Percentiles rank a stretch among this genome's conserved stretches.
These are phyloP conservation scores for Globisporangium paroecandrum DNA, from an alignment of 352 stramenopile genomes.

Conservation along the genomic window DNA sequence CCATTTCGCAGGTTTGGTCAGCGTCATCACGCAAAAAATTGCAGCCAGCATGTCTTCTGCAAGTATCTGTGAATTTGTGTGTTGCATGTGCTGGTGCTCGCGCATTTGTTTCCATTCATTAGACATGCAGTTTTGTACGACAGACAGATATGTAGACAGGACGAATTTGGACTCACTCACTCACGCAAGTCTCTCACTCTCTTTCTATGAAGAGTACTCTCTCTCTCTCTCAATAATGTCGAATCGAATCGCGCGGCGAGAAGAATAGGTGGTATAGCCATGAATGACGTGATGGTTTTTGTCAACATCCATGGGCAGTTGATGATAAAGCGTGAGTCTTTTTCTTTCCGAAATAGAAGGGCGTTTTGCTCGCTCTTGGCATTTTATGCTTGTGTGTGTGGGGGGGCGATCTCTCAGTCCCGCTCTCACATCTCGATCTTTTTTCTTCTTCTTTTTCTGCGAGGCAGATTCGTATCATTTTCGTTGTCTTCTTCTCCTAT, in stretches of 20 bases:
- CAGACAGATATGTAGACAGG: not conserved
- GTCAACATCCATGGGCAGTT: not conserved
- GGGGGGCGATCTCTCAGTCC: not conserved
- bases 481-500: not conserved
- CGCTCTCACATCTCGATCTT: not conserved
- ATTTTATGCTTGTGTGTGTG: not conserved
- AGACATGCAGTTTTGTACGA: not conserved
- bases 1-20: not conserved
- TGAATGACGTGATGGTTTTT: not conserved
- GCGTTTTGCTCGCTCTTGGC: not conserved
- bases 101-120: not conserved
- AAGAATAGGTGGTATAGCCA: not conserved
- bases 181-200: not conserved
- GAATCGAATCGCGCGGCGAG: not conserved
- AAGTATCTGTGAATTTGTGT: too few species aligned
- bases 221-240: not conserved
- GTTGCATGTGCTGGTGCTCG: not conserved
- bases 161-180: not conserved
- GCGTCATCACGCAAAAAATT: not conserved
- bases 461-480: not conserved
- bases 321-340: not conserved
- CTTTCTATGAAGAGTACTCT: not conserved
- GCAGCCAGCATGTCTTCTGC: too few species aligned
- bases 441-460: not conserved
- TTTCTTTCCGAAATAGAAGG: not conserved